These are phyloP conservation scores for Candida coquimbonensis DNA, from an alignment of 805 yeast genomes.

Conservation along the genomic window DNA sequence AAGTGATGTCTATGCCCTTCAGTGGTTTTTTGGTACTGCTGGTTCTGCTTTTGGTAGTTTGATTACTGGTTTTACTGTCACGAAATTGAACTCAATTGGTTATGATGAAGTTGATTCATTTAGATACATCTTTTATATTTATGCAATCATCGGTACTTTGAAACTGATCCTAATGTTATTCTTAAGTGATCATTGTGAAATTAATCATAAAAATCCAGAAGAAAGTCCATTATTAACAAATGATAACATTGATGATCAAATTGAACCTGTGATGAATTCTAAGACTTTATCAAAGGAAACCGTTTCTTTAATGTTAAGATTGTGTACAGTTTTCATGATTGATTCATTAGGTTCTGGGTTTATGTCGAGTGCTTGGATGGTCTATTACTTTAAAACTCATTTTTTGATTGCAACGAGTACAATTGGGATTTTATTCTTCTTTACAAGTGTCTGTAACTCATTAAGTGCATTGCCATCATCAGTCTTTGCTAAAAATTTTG, in stretches of 20 bases:
- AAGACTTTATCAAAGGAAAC: slow-evolving; percentile 33
- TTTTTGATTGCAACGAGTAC: slow-evolving; percentile 48
- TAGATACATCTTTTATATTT: slow-evolving; percentile 47
- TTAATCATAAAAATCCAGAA: slow-evolving; percentile 9
- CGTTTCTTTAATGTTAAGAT: slow-evolving; percentile 34
- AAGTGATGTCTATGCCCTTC: slow-evolving; percentile 70
- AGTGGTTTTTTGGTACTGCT: slow-evolving; percentile 57
- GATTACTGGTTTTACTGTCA: slow-evolving; percentile 52
- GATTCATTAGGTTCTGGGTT: slow-evolving; percentile 88
- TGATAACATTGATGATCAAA: background rate
- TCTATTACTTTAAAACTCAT: slow-evolving; percentile 62
- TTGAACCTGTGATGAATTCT: background rate
- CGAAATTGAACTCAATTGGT: slow-evolving; percentile 29
- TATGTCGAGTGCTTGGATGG: slow-evolving; percentile 85
- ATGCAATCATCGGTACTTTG: slow-evolving; percentile 45
- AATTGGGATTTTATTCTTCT: slow-evolving; percentile 63
- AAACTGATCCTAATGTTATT: slow-evolving; percentile 46
- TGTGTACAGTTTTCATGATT: slow-evolving; percentile 61
- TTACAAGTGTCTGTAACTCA: slow-evolving; percentile 55
- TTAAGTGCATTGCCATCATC: slow-evolving; percentile 76
- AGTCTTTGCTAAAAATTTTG: slow-evolving; percentile 52
- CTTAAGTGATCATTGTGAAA: slow-evolving; percentile 49
- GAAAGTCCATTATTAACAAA: slow-evolving; percentile 20
- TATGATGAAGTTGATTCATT: slow-evolving; percentile 40
- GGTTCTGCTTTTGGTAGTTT: slow-evolving; percentile 76